phyloP scores from a whole-genome alignment of 768 basidiomycete species.

The Lanmaoa rubissima region DNA sequence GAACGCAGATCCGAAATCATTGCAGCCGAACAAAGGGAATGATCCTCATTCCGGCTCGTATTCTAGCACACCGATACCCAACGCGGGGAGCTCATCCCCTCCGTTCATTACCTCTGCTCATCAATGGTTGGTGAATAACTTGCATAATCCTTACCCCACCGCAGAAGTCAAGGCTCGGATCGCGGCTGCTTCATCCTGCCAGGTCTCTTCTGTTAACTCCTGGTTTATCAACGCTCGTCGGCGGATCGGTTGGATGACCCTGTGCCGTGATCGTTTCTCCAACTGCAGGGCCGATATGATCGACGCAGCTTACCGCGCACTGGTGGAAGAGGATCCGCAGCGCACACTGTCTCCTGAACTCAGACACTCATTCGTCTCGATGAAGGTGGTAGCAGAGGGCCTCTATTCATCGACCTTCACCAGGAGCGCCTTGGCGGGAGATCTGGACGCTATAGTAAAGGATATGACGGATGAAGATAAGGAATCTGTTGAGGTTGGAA shows the following conservation, averaged over 20 bases:
- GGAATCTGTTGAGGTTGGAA: not conserved
- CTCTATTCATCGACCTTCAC: constrained; percentile 30
- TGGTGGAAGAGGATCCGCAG: constrained; percentile 23
- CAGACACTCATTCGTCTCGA: constrained; percentile 25
- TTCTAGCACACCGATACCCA: too few relatives aligned
- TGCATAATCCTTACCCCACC: constrained; percentile 54
- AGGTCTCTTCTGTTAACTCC: constrained; percentile 34
- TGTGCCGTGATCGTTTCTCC: constrained; percentile 33
- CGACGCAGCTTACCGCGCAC: constrained; percentile 28
- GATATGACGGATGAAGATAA: constrained; percentile 21
- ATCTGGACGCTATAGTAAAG: constrained; percentile 31
- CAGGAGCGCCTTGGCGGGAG: constrained; percentile 29
- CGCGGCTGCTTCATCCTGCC: constrained; percentile 19
- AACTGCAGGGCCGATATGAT: constrained; percentile 27
- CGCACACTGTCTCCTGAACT: constrained; percentile 14
- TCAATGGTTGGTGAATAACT: constrained; percentile 43
- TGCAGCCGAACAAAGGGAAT: not conserved
- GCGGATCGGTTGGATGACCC: constrained; percentile 51
- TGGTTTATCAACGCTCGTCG: constrained; percentile 52
- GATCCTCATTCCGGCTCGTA: too few relatives aligned
- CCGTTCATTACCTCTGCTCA: constrained; percentile 24
- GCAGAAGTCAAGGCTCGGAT: constrained; percentile 22
- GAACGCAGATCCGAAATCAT: not conserved
- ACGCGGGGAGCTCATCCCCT: not conserved
- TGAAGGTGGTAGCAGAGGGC: constrained; percentile 32